Evolutionary conservation across 345 rosid genomes (phyloP), one percentile per base, ranked within the genome.

Genomic region (Noccaea bulbosa): DNA sequence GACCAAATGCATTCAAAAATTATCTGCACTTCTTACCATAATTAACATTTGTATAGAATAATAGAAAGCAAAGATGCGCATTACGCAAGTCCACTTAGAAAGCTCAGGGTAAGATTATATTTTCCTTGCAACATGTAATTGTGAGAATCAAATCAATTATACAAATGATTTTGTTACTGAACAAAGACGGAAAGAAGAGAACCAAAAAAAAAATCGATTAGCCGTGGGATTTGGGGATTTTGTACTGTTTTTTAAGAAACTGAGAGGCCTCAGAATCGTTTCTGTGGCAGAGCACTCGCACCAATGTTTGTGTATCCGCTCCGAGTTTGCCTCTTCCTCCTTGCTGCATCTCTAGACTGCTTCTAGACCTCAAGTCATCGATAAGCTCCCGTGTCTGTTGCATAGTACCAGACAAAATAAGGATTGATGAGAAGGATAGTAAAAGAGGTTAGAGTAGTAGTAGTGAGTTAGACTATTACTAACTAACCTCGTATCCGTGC

Each of bases 231-330:
- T 81, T 91, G 44, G 99, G 99, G 71, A 94, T 85, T 76, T 84
- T 91, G 85, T 86, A 91, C 81, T 94, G 96, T 69, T 89, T 94
- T 82, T 91, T 94, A 12, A 94, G 87, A 82, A 89, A 94, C 54
- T 84, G 87, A 32, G 97, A 85, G 32, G 99, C 95, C 69, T 94
- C 97, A 24, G 96, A 76, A 68, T 91, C 99, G 33, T 80, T 80
- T 71, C 97, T 81, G 78, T 94, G 99, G 65, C 99, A 94, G 69
- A 94, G 69, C 77, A 94, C 80, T 79, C 97, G 83, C 63, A 94
- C 63, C 40, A 91, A 54, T 15, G 90, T 89, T 65, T 91, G 90
- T 0, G 86, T 86, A 68, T 94, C 97, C 0, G 83, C 97, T 2
- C 97, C 97, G 24, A 86, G 83, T 55, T 79, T 87, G 79, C 96